Evolutionary conservation across 148 eudicot genomes (phyloP), one percentile per base, ranked within the genome.

Genomic region (Silene uniflora): DNA sequence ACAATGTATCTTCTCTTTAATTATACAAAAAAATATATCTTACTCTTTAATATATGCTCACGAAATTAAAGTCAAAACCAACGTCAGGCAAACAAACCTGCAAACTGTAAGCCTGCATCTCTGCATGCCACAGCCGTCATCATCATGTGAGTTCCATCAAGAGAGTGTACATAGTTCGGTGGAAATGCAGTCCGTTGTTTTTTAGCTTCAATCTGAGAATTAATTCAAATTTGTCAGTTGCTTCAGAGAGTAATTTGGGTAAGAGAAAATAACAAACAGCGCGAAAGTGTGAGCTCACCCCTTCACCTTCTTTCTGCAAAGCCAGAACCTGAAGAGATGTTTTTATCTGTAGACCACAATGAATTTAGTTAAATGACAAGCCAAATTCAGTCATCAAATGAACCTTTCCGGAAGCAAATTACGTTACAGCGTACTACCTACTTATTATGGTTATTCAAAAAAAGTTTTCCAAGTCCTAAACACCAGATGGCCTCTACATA

Each of bases 141-240:
- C 98, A 93, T 93, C 98, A 93, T 93, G 79, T 93, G 98, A 70
- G 98, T 79, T 25, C 96, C 96, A 76, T 91, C 98, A 64, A 93
- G 88, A 4, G 98, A 93, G 77, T 93, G 98, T 64, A 93, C 98
- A 80, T 89, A 91, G 81, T 93, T 93, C 42, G 98, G 96, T 77
- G 98, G 98, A 76, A 93, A 91, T 17, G 98, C 96, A 75, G 98
- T 89, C 75, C 87, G 84, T 83, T 93, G 98, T 73, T 88, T 93
- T 80, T 84, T 83, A 13, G 69, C 83, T 73, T 91, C 93, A 71
- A 93, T 87, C 96, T 91, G 74, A 54, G 27, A 39, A 74, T 52
- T 21, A 19, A 80, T 62, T 62, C 73, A 46, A 52, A 47, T 54
- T 54, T 61, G 47, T 78, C 24, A 58, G 78, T 60, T 9, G 62